These are phyloP conservation scores for Paramecium primaurelia DNA, from an alignment of 73 alveolate species.

Conservation along the genomic window DNA sequence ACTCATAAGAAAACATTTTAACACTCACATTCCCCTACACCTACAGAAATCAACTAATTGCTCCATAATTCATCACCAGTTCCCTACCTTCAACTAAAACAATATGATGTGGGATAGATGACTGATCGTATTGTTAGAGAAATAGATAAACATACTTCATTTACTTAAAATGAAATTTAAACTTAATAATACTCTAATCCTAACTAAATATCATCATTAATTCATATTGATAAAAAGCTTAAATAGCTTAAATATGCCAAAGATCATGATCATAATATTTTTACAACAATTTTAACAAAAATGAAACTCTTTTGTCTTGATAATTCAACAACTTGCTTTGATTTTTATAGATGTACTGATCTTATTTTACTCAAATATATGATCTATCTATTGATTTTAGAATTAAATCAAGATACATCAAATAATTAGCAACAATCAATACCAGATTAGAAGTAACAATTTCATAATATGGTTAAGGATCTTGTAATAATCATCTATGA, in stretches of 20 bases:
- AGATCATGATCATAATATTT: not conserved
- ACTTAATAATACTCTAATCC: not conserved
- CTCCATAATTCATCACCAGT: not conserved
- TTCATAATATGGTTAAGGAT: not conserved
- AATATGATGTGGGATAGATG: not conserved
- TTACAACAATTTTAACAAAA: not conserved
- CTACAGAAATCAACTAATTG: not conserved
- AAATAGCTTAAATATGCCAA: not conserved
- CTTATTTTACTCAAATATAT: conserved; percentile 33
- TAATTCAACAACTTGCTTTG: not conserved
- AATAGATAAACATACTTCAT: not conserved
- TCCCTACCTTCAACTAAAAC: not conserved
- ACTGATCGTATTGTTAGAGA: not conserved
- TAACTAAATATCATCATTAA: not conserved
- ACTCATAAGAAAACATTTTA: not conserved
- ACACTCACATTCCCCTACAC: not conserved
- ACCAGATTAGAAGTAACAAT: not conserved
- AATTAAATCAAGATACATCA: not conserved
- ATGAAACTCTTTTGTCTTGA: conserved; percentile 20
- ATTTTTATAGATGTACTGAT: conserved; percentile 26
- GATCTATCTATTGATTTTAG: conserved; percentile 1
- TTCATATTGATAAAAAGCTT: not conserved
- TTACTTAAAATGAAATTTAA: not conserved
- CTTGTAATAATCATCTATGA: not conserved
- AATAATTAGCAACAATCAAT: not conserved